Base-by-base conservation (phyloP, 2,329 filamentous ascomycete species). In the Aspergillus persii region DNA sequence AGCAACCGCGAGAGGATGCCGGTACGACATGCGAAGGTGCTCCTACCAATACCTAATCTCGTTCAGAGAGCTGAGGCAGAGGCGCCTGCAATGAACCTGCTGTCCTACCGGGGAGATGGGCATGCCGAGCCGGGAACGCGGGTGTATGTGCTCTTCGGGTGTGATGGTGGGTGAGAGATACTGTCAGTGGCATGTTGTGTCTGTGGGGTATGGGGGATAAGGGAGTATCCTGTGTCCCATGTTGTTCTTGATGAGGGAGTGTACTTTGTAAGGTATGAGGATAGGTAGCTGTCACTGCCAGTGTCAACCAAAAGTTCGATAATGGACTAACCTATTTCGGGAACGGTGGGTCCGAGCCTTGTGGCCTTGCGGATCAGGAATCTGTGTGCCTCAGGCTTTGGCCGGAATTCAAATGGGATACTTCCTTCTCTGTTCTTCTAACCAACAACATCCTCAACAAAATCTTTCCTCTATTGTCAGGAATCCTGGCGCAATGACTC, bases 31-130 rank as follows among this genome's bases (percentile, higher is more conserved):
- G 31, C 51, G 53, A 50, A 18, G 51, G 66, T 59, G 67, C 68
- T 70, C 66, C 66, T 67, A 66, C 71, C 67, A 68, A 66, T 63
- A 58, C 63, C 59, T 68, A 64, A 66, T 68, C 55, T 59, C 57
- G 55, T 53, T 36, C 44, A 26, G 56, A 33, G 41, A 27, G 41
- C 36, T 26, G 39, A 47, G 39, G 53, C 36, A 41, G 15, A 41
- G 36, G 36, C 36, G 36, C 53, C 26, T 30, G 44, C 36, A 53
- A 54, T 49, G 49, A 27, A 44, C 31, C 15, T 26, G 18, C 12
- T 9, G 59, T 63, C 49, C 18, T 54, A 59, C 61, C 58, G 60
- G 53, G 60, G 61, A 61, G 52, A 50, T n/a, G 3, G 23, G 36
- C 44, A 53, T 50, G 54, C 63, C 61, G 60, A 61, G 56, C 61